A percentile compares a stretch with the other conserved stretches of the same genome.
phyloP scores from a whole-genome alignment of 1,139 yeast genomes.

The Yamadazyma taylorii region DNA sequence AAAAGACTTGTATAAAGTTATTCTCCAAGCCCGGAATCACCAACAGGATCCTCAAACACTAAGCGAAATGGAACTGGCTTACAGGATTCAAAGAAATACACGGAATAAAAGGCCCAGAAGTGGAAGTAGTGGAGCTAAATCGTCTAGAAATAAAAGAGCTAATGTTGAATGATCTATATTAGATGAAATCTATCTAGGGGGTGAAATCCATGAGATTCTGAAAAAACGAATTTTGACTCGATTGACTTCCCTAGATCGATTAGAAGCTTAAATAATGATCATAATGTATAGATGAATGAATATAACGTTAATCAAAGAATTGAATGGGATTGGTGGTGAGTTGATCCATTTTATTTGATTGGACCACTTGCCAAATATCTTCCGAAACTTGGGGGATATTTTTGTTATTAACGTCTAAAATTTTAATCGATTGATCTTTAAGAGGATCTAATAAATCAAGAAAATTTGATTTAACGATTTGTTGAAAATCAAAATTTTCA shows the following conservation, averaged over 20 bases:
- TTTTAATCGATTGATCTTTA: constrained; percentile 35
- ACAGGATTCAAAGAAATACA: too few species aligned
- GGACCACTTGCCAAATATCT: constrained; percentile 28
- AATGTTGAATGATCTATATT: too few species aligned
- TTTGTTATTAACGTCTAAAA: constrained; percentile 61
- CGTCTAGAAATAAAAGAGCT: too few species aligned
- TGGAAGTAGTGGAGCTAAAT: too few species aligned
- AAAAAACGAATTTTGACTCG: constrained; percentile 57
- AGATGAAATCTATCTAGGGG: constrained; percentile 79
- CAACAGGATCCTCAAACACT: too few species aligned
- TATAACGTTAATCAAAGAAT: constrained; percentile 2
- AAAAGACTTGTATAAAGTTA: too few species aligned
- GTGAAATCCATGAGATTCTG: constrained; percentile 75
- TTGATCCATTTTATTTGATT: constrained; percentile 13
- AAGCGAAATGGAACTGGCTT: too few species aligned
- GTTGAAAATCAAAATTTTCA: constrained; percentile 73
- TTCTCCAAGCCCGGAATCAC: too few species aligned
- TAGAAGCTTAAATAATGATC: constrained; percentile 6
- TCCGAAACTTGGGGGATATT: constrained; percentile 54
- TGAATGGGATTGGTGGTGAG: constrained; percentile 17
- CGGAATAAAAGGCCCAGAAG: too few species aligned
- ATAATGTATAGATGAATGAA: too few species aligned
- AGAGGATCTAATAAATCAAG: constrained; percentile 40
- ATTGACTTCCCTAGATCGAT: constrained; percentile 49
- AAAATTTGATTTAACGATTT: constrained; percentile 62